Evolutionary conservation across 225 moss, liverwort and hornwort genomes (phyloP).

Genomic region (Pseudisothecium myosuroides): DNA sequence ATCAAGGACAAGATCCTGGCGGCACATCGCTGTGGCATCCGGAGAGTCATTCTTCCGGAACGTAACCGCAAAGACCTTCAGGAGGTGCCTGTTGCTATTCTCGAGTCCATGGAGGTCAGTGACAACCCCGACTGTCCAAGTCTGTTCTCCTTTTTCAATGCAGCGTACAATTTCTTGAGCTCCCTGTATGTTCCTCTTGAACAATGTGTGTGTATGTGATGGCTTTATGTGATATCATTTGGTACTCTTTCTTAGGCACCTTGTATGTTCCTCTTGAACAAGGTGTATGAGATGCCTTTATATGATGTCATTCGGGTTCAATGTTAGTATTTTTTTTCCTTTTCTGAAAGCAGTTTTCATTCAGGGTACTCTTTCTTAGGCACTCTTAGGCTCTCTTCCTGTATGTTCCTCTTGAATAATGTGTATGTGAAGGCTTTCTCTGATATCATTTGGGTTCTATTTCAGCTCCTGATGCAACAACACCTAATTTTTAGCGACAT

Average conservation of each 20-base stretch:
- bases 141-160: background rate
- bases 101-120: conserved; percentile 44
- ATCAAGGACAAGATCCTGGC: conserved; percentile 56
- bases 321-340: background rate
- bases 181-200: background rate
- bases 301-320: background rate
- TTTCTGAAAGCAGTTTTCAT: background rate
- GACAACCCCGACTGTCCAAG: background rate
- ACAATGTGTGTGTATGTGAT: background rate
- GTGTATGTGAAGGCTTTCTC: background rate
- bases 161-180: background rate
- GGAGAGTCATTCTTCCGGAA: conserved; percentile 41
- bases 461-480: background rate
- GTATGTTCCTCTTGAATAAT: background rate
- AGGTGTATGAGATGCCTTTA: background rate
- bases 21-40: conserved; percentile 47
- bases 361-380: background rate
- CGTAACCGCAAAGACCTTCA: conserved; percentile 51
- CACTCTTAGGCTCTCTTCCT: background rate
- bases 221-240: background rate
- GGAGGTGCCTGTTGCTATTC: conserved; percentile 44
- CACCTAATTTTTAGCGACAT: background rate
- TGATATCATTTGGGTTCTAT: background rate
- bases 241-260: background rate
- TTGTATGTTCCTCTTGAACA: background rate